Percentiles rank a stretch among this genome's conserved stretches.
Evolutionary conservation across 352 stramenopile species (phyloP).

Genomic region (Globisporangium emineosum): DNA sequence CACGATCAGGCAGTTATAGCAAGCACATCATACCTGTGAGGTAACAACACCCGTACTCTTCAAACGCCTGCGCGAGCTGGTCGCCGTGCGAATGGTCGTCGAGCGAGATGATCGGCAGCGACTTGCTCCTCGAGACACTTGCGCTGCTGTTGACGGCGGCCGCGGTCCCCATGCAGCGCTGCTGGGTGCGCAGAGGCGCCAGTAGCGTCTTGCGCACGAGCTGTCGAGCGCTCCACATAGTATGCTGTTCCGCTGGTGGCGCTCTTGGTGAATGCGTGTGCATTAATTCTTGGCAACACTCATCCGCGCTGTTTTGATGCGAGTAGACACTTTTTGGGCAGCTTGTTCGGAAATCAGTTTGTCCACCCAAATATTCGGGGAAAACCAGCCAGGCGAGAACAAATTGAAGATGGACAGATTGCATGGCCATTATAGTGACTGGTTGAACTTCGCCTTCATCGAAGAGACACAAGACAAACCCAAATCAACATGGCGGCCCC

Average conservation of each 20-base stretch:
- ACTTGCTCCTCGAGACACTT: slow-evolving; percentile 15
- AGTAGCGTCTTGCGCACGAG: neutral
- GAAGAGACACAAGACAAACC: neutral
- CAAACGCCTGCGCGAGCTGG: slow-evolving; percentile 54
- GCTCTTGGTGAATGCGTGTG: neutral
- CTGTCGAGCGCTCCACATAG: slow-evolving; percentile 7
- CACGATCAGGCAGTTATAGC: neutral
- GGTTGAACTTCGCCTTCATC: neutral
- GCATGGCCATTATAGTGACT: too few relatives aligned
- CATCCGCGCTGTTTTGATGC: too few relatives aligned
- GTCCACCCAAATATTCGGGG: too few relatives aligned
- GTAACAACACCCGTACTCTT: slow-evolving; percentile 75
- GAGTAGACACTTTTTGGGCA: too few relatives aligned
- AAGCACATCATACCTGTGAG: slow-evolving; percentile 26
- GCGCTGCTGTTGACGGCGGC: slow-evolving; percentile 2
- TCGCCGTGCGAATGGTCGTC: slow-evolving; percentile 45
- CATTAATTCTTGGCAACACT: neutral
- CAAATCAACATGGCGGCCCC: slow-evolving; percentile 12
- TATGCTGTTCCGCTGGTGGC: neutral
- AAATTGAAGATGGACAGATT: too few relatives aligned
- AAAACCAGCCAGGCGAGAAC: too few relatives aligned
- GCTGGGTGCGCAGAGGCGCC: neutral
- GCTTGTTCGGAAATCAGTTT: too few relatives aligned
- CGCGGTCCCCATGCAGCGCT: slow-evolving; percentile 3
- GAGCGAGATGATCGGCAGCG: slow-evolving; percentile 53